Conservation (phyloP, 371 early-diverging fungal genomes). For the Smittium culicis region DNA sequence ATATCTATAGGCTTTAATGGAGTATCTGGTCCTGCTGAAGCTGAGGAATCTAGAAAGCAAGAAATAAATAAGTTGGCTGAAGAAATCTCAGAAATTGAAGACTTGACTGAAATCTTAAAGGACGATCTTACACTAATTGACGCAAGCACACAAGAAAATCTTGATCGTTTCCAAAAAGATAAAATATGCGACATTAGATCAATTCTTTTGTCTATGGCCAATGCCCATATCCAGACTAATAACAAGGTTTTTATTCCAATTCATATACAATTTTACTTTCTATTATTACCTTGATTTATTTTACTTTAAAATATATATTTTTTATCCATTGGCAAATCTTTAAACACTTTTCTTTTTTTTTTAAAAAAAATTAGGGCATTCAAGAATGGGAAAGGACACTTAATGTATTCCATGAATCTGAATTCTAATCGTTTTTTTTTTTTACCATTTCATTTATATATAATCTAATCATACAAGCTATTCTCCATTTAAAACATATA, state of each 20-base stretch:
- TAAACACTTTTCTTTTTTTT: too few relatives aligned
- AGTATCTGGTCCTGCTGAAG: conserved; percentile 89
- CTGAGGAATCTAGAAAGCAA: conserved; percentile 74
- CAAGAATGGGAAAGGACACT: too few relatives aligned
- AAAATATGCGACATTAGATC: conserved; percentile 74
- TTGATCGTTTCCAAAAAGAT: conserved; percentile 82
- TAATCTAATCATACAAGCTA: too few relatives aligned
- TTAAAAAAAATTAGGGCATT: too few relatives aligned
- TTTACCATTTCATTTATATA: too few relatives aligned
- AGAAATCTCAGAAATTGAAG: conserved; percentile 59
- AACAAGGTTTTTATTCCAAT: neutral
- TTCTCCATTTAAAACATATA: too few relatives aligned
- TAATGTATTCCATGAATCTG: too few relatives aligned
- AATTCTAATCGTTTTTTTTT: too few relatives aligned
- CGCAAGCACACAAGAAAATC: conserved; percentile 62
- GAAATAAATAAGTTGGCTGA: conserved; percentile 82
- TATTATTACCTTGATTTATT: too few relatives aligned
- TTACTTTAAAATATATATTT: too few relatives aligned
- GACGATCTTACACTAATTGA: conserved; percentile 60
- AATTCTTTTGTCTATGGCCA: conserved; percentile 63
- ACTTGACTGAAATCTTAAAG: conserved; percentile 49
- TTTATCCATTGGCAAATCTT: too few relatives aligned
- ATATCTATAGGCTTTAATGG: conserved; percentile 61
- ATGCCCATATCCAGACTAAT: conserved; percentile 52
- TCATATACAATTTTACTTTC: neutral